These are phyloP conservation scores for Leptographium radiaticola DNA, from an alignment of 2,329 filamentous ascomycete species.

Conservation along the genomic window DNA sequence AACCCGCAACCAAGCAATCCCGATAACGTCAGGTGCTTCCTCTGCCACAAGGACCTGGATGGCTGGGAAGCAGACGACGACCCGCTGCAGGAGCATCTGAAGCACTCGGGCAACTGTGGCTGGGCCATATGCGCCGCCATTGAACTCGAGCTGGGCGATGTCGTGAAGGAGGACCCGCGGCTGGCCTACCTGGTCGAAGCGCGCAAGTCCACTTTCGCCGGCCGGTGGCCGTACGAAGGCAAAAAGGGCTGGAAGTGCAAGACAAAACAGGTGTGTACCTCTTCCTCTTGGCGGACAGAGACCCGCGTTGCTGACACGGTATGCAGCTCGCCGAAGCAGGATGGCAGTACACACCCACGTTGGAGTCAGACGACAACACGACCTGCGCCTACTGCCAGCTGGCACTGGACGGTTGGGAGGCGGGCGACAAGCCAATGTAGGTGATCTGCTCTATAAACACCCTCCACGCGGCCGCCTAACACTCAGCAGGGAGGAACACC, in stretches of 20 bases:
- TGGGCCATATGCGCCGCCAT: constrained; percentile 66
- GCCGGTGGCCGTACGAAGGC: constrained; percentile 75
- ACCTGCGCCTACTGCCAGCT: constrained; percentile 86
- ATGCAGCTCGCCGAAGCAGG: constrained; percentile 76
- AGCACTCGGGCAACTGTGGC: constrained; percentile 68
- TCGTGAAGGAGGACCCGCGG: constrained; percentile 60
- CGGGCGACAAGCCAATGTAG: constrained; percentile 75
- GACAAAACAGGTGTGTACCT: constrained; percentile 56
- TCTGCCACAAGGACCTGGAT: constrained; percentile 72
- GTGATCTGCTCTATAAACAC: constrained; percentile 15
- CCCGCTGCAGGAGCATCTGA: constrained; percentile 72
- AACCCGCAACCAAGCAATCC: constrained; percentile 59
- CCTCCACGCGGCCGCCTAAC: constrained; percentile 1
- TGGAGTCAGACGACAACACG: constrained; percentile 76
- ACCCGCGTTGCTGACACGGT: background rate
- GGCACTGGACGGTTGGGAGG: constrained; percentile 89
- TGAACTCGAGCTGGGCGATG: constrained; percentile 48
- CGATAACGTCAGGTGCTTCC: constrained; percentile 84
- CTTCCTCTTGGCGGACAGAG: background rate
- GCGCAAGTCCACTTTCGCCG: constrained; percentile 70
- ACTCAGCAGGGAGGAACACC: constrained; percentile 63
- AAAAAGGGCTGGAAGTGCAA: constrained; percentile 87
- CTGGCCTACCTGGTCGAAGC: constrained; percentile 60
- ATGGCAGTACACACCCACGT: constrained; percentile 82
- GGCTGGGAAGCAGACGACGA: constrained; percentile 86